Evolutionary conservation across 1,284 basidiomycete species (phyloP).

Genomic region (Ustilago curta): DNA sequence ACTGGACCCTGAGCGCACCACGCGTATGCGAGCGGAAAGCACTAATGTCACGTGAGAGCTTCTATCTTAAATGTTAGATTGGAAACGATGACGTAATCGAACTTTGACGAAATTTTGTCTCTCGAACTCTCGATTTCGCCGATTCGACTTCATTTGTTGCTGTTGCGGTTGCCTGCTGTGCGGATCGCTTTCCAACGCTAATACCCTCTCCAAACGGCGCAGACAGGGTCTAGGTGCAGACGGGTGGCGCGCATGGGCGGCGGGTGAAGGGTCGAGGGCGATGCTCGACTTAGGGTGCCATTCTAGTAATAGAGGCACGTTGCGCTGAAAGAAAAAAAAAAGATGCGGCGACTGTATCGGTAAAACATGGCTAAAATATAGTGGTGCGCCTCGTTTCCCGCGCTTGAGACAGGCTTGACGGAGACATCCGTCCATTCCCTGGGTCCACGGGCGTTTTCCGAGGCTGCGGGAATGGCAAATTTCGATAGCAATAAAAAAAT

Average conservation of each 20-base stretch:
- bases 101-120: slow-evolving; percentile 5
- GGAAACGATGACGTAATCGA: slow-evolving; percentile 24
- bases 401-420: slow-evolving; percentile 8
- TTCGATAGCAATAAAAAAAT: slow-evolving; percentile 10
- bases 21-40: slow-evolving; percentile 14
- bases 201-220: background rate
- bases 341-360: background rate
- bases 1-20: slow-evolving; percentile 11
- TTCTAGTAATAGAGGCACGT: background rate
- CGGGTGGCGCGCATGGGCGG: slow-evolving; percentile 1
- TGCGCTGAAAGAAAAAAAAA: background rate
- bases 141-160: background rate
- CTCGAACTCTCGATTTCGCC: no score
- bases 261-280: slow-evolving; percentile 7
- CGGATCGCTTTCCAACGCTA: background rate
- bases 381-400: no score
- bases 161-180: background rate
- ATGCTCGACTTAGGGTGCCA: background rate
- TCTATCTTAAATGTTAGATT: background rate
- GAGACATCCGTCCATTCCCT: slow-evolving; percentile 15
- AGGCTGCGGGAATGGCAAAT: slow-evolving; percentile 13
- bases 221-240: background rate
- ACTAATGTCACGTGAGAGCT: slow-evolving; percentile 18
- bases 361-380: slow-evolving; percentile 5
- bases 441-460: slow-evolving; percentile 7